A percentile compares a stretch with the other conserved stretches of the same genome.
phyloP scores from a whole-genome alignment of 371 early-diverging fungal species.

The Amoeboaphelidium protococcarum region DNA sequence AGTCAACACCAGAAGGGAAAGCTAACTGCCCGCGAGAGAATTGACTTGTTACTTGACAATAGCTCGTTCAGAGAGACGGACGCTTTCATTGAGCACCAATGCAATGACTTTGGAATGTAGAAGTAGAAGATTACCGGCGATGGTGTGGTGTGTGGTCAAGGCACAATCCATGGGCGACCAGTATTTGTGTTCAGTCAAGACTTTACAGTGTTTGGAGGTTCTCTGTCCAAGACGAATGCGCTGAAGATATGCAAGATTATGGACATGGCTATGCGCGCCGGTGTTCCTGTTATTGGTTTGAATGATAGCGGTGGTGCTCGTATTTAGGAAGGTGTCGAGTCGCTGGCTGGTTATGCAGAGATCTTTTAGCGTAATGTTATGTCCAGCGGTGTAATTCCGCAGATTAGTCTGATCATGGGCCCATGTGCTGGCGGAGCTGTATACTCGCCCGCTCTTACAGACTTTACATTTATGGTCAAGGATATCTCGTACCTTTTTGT shows the following conservation, averaged over 20 bases:
- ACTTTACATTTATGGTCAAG: conserved; percentile 85
- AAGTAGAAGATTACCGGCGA: conserved; percentile 64
- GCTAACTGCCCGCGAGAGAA: conserved; percentile 79
- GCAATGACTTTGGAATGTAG: conserved; percentile 79
- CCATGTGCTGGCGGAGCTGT: conserved; percentile 92
- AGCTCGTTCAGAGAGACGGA: conserved; percentile 78
- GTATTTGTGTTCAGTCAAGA: conserved; percentile 85
- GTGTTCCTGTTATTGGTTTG: conserved; percentile 80
- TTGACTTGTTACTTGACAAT: conserved; percentile 55
- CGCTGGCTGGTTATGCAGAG: conserved; percentile 82
- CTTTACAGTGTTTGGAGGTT: conserved; percentile 80
- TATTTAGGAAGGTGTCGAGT: conserved; percentile 92
- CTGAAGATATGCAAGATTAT: conserved; percentile 74
- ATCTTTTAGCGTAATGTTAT: conserved; percentile 81
- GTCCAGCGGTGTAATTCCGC: conserved; percentile 82
- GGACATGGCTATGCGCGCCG: conserved; percentile 78
- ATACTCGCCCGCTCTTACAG: conserved; percentile 87
- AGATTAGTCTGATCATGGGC: conserved; percentile 87
- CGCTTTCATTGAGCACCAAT: conserved; percentile 80
- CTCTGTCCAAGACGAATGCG: conserved; percentile 63
- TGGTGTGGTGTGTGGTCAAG: conserved; percentile 84
- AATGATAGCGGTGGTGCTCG: conserved; percentile 94
- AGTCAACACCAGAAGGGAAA: conserved; percentile 88
- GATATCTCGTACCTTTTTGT: conserved; percentile 90
- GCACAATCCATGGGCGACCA: conserved; percentile 66